Evolutionary conservation across 768 basidiomycete genomes (phyloP), one percentile per base, ranked within the genome.

Genomic region (Collybia mongolica): DNA sequence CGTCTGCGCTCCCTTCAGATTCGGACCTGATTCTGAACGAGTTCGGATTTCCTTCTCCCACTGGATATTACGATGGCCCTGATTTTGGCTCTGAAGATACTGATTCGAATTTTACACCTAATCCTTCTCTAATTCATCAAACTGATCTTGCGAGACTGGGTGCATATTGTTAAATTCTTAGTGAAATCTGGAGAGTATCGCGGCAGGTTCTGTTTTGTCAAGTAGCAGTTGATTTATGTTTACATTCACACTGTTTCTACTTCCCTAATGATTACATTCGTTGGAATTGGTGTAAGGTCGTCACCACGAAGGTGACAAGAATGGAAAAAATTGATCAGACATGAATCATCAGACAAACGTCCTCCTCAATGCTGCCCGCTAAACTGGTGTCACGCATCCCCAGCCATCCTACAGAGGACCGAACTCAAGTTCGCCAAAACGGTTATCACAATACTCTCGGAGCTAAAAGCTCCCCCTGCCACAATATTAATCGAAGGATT

Each of bases 381-480:
- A 44, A 53, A 46, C 40, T 12, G 40, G 36, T 46, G 24, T 39
- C 44, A 50, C 52, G 54, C 52, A 39, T 50, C 49, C 39, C 53
- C 49, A 48, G 17, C 8, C 42, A 22, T 50, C 12, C 29, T 39
- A 37, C 55, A 57, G 43, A 44, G 48, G 44, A 39, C 41, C 35
- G 43, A 60, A 43, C 51, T 38, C 40, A 58, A 45, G 49, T 42
- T 42, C 23, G 47, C 58, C 22, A 50, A n/a, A 39, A 37, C 47
- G 4, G 39, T 39, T 46, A 35, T 44, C 45, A 60, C 62, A 36
- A 44, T 54, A 70, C 74, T 77, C 71, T 76, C 72, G 72, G 75
- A 69, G 66, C 58, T 58, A 24, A n/a, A 39, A 56, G 61, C 65
- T 71, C 73, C 71, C 76, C 76, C 75, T 73, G 61, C 66, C 51